Percentiles rank a stretch among this genome's conserved stretches.
Evolutionary conservation across 768 basidiomycete genomes (phyloP).

Genomic region (Krasilnikovozyma curviuscula): DNA sequence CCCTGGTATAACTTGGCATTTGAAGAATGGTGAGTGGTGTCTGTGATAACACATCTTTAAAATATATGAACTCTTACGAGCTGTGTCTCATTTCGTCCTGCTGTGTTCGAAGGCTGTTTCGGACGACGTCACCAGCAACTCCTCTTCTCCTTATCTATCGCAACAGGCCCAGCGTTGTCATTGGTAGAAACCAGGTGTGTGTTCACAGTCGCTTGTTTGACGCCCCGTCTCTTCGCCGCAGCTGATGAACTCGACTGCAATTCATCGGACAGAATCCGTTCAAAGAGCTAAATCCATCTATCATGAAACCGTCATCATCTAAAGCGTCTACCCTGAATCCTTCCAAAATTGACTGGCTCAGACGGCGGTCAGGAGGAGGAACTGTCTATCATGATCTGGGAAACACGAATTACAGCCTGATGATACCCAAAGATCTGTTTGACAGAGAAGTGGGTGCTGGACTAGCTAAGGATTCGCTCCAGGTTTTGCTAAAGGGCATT

Average conservation of each 20-base stretch:
- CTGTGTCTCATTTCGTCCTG: neutral
- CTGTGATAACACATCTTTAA: conserved; percentile 20
- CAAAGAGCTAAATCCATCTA: neutral
- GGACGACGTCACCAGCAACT: conserved; percentile 43
- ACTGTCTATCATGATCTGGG: conserved; percentile 94
- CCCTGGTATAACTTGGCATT: conserved; percentile 78
- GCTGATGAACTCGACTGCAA: neutral
- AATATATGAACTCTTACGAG: neutral
- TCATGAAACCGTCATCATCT: neutral
- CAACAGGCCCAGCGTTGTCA: conserved; percentile 70
- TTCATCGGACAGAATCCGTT: neutral
- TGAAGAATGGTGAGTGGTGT: conserved; percentile 57
- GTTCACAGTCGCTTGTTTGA: neutral
- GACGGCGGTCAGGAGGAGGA: conserved; percentile 51
- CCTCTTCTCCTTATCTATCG: conserved; percentile 75
- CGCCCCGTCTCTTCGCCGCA: neutral
- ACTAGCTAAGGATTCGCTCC: conserved; percentile 52
- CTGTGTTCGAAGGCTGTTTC: conserved; percentile 43
- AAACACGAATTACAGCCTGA: conserved; percentile 92
- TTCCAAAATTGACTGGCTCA: neutral
- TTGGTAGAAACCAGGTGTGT: conserved; percentile 61
- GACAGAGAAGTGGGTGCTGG: conserved; percentile 58
- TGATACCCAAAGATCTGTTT: conserved; percentile 61
- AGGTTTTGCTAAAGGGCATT: conserved; percentile 53
- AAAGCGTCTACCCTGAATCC: neutral